Conservation (phyloP, 305 asterid genomes). For the Fraxinus dipetala region DNA sequence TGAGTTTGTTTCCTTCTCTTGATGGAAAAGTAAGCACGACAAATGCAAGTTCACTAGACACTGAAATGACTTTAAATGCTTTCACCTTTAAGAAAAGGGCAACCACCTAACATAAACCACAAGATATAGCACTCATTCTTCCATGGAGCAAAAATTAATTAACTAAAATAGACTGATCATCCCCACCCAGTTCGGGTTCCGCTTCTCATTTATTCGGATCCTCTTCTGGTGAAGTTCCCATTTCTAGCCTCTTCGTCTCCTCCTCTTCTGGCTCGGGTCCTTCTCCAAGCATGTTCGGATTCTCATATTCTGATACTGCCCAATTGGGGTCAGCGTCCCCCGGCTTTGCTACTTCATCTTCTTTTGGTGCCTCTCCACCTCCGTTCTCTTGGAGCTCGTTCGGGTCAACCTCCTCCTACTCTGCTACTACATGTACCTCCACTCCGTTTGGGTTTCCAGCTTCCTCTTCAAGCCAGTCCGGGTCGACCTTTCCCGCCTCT, state of each 20-base stretch:
- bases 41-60: no score
- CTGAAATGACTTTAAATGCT: no score
- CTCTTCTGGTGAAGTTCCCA: background rate
- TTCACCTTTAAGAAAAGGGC: no score
- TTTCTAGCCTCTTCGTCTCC: background rate
- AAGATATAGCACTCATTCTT: no score
- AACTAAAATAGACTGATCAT: background rate
- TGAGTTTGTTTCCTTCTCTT: no score
- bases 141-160: no score
- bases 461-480: background rate
- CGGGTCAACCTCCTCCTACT: background rate
- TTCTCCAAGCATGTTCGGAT: background rate
- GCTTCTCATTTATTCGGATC: background rate
- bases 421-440: background rate
- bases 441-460: background rate
- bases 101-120: no score
- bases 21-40: no score
- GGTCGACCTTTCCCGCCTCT: background rate
- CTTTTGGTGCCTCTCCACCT: background rate
- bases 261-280: background rate
- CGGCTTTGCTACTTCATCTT: background rate
- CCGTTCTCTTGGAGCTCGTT: background rate
- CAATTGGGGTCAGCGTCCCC: background rate
- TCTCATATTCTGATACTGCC: background rate
- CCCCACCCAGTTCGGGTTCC: background rate